Conservation (phyloP, 2,329 filamentous ascomycete genomes). For the Aspergillus brunneoviolaceus region DNA sequence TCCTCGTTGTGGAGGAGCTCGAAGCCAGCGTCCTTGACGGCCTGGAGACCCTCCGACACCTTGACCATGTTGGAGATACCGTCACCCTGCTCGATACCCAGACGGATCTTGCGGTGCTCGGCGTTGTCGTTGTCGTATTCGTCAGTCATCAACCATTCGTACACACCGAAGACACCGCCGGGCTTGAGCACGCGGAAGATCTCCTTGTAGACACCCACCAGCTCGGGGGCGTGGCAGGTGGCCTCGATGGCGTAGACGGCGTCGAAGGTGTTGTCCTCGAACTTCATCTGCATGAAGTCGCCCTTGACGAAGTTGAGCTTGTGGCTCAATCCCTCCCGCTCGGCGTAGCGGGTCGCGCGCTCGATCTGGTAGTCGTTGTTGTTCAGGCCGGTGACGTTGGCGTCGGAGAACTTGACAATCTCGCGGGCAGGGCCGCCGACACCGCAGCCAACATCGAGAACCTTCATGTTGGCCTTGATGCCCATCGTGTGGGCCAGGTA, state of each 20-base stretch:
- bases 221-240: slow-evolving; percentile 86
- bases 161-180: slow-evolving; percentile 91
- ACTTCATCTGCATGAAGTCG: slow-evolving; percentile 99
- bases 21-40: slow-evolving; percentile 86
- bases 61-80: slow-evolving; percentile 98
- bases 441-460: slow-evolving; percentile 95
- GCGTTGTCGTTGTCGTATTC: slow-evolving; percentile 86
- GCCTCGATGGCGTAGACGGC: slow-evolving; percentile 97
- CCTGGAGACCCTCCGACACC: slow-evolving; percentile 73
- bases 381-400: slow-evolving; percentile 88
- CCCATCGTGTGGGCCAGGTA: slow-evolving; percentile 90
- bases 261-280: slow-evolving; percentile 88
- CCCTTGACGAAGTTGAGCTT: slow-evolving; percentile 89
- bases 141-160: slow-evolving; percentile 99
- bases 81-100: slow-evolving; percentile 92
- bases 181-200: slow-evolving; percentile 96
- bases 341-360: slow-evolving; percentile 81
- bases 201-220: slow-evolving; percentile 89
- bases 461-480: slow-evolving; percentile 81
- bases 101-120: slow-evolving; percentile 82
- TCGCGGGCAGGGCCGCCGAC: slow-evolving; percentile 93
- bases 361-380: slow-evolving; percentile 99
- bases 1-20: slow-evolving; percentile 82
- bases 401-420: slow-evolving; percentile 92
- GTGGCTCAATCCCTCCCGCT: slow-evolving; percentile 74